Evolutionary conservation across 1,139 yeast genomes (phyloP).

Genomic region (Candida albicans): DNA sequence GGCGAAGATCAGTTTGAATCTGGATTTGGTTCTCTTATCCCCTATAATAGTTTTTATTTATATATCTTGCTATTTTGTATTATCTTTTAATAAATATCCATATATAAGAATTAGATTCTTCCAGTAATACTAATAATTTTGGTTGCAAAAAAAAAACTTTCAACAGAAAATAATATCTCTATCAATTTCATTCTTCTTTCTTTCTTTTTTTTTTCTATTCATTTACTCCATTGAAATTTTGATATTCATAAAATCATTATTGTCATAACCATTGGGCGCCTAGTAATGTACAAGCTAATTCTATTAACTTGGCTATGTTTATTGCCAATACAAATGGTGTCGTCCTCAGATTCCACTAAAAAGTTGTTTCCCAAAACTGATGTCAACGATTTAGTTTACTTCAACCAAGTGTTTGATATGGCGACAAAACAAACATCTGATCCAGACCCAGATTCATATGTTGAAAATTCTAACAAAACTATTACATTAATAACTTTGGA

Average conservation of each 20-base stretch:
- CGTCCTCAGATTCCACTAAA: background rate
- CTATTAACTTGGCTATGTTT: constrained; percentile 2
- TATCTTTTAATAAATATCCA: background rate
- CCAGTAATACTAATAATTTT: background rate
- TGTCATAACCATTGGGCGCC: background rate
- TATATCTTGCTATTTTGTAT: background rate
- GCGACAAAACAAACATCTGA: background rate
- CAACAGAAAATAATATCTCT: background rate
- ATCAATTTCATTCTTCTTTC: background rate
- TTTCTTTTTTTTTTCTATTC: background rate
- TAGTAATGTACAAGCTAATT: constrained; percentile 1
- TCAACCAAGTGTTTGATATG: constrained; percentile 10
- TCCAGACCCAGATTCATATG: background rate
- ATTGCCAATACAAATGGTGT: background rate
- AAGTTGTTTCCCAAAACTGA: background rate
- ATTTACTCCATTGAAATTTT: background rate
- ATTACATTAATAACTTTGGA: background rate
- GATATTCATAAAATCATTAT: background rate
- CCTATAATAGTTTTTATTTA: background rate
- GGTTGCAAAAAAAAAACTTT: background rate
- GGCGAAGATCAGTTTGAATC: background rate
- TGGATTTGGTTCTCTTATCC: background rate
- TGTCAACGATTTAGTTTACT: constrained; percentile 8
- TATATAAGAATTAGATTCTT: background rate
- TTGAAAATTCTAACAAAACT: background rate